These are phyloP conservation scores for Carex kokanica DNA, from an alignment of 176 grass and related monocot species.

Conservation along the genomic window DNA sequence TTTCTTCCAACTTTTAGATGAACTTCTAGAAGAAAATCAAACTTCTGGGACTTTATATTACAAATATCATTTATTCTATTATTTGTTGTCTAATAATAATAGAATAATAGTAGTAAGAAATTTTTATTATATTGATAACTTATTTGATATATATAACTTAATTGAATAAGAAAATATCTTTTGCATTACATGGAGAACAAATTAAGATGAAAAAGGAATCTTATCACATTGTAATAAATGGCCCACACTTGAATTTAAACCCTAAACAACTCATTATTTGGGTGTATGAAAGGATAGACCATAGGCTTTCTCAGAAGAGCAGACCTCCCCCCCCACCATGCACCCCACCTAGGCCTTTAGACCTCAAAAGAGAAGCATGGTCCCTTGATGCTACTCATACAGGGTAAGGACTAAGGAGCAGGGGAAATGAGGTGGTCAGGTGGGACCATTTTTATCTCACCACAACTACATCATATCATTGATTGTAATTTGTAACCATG, in stretches of 20 bases:
- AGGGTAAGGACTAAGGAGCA: neutral
- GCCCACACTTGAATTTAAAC: neutral
- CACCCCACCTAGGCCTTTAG: conserved; percentile 25
- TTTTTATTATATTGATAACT: too few species aligned
- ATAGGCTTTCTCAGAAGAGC: conserved; percentile 33
- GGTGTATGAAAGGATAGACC: conserved; percentile 26
- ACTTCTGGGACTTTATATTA: too few species aligned
- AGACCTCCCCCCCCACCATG: conserved; percentile 21
- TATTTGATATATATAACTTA: too few species aligned
- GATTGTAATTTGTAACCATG: neutral
- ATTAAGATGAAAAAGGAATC: neutral
- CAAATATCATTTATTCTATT: too few species aligned
- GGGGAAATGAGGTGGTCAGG: conserved; percentile 12
- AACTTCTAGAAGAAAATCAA: too few species aligned
- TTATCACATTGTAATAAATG: conserved; percentile 8
- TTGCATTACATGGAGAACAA: neutral
- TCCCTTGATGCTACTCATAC: conserved; percentile 24
- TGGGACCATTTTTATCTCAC: conserved; percentile 30
- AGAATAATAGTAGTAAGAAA: too few species aligned
- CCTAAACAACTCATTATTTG: conserved; percentile 27
- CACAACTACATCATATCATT: conserved; percentile 19
- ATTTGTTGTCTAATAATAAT: too few species aligned
- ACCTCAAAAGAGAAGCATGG: conserved; percentile 35
- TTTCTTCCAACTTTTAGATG: too few species aligned
- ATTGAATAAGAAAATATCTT: neutral